A percentile compares a stretch with the other conserved stretches of the same genome.
These are phyloP conservation scores for Prunus mume DNA, from an alignment of 306 rosid species.

Conservation along the genomic window DNA sequence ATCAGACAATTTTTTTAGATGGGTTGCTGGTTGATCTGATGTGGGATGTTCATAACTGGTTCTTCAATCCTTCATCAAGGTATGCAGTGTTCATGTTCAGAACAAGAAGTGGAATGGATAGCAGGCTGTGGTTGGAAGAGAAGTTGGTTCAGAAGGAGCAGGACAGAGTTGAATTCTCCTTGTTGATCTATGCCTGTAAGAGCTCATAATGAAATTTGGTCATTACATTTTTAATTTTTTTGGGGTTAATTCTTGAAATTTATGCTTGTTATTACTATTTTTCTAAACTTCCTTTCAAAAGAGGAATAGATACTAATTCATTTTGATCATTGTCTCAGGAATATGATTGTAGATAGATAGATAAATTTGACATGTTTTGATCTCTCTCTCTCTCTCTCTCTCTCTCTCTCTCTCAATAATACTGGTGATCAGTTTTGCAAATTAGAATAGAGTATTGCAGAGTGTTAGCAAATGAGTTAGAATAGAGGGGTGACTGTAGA, in stretches of 20 bases:
- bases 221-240: slow-evolving; percentile 2
- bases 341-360: slow-evolving; percentile 24
- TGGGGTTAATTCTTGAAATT: slow-evolving; percentile 6
- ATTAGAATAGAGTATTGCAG: background rate
- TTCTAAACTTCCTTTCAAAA: slow-evolving; percentile 19
- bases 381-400: slow-evolving; percentile 6
- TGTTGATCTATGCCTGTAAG: slow-evolving; percentile 92
- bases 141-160: slow-evolving; percentile 49
- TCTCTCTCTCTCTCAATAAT: background rate
- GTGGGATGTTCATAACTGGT: slow-evolving; percentile 98
- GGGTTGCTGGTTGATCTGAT: slow-evolving; percentile 86
- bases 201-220: slow-evolving; percentile 28
- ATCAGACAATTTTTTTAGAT: slow-evolving; percentile 81
- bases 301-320: slow-evolving; percentile 30
- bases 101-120: slow-evolving; percentile 75
- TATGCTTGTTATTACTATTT: background rate
- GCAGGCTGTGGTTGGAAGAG: slow-evolving; percentile 86
- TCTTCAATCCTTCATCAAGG: slow-evolving; percentile 56
- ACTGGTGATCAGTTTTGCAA: background rate
- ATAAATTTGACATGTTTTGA: slow-evolving; percentile 11
- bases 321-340: slow-evolving; percentile 24
- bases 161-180: slow-evolving; percentile 60
- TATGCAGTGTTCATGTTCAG: slow-evolving; percentile 85
- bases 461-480: background rate
- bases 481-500: background rate